Evolutionary conservation across 805 yeast species (phyloP).

Genomic region (Candida mattraensis): DNA sequence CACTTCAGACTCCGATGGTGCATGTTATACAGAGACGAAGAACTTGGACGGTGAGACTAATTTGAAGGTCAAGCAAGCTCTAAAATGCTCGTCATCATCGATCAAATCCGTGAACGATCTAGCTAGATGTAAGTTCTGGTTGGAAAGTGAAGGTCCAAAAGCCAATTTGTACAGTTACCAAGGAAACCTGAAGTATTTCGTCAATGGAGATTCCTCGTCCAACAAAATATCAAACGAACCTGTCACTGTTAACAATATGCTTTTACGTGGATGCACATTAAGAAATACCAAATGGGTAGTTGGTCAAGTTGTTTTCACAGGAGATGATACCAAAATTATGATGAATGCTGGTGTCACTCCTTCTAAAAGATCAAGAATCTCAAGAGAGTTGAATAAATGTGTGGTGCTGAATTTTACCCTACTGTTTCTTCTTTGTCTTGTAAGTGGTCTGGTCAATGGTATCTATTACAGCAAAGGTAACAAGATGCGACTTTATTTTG

Average conservation of each 20-base stretch:
- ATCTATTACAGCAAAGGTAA: slow-evolving; percentile 48
- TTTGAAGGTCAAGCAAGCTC: slow-evolving; percentile 71
- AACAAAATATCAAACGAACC: slow-evolving; percentile 54
- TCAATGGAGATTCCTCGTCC: slow-evolving; percentile 36
- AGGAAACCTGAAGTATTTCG: slow-evolving; percentile 58
- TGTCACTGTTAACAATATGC: slow-evolving; percentile 63
- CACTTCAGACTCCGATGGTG: slow-evolving; percentile 67
- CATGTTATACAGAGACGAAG: slow-evolving; percentile 74
- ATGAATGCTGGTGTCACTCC: slow-evolving; percentile 79
- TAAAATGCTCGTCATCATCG: slow-evolving; percentile 51
- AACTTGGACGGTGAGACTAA: slow-evolving; percentile 82
- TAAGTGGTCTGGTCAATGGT: slow-evolving; percentile 72
- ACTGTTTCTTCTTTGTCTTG: slow-evolving; percentile 65
- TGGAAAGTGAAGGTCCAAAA: slow-evolving; percentile 86
- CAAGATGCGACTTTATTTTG: slow-evolving; percentile 62
- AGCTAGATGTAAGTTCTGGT: slow-evolving; percentile 55
- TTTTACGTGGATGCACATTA: slow-evolving; percentile 73
- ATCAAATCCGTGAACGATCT: slow-evolving; percentile 45
- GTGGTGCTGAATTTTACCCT: slow-evolving; percentile 66
- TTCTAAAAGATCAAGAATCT: slow-evolving; percentile 70
- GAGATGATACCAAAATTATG: slow-evolving; percentile 79
- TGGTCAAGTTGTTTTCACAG: slow-evolving; percentile 76
- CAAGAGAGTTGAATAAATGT: slow-evolving; percentile 69
- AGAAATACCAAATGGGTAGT: slow-evolving; percentile 84
- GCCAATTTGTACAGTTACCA: slow-evolving; percentile 74